Base-by-base conservation (phyloP, 495 filamentous ascomycete species). In the Penicillium fimorum region DNA sequence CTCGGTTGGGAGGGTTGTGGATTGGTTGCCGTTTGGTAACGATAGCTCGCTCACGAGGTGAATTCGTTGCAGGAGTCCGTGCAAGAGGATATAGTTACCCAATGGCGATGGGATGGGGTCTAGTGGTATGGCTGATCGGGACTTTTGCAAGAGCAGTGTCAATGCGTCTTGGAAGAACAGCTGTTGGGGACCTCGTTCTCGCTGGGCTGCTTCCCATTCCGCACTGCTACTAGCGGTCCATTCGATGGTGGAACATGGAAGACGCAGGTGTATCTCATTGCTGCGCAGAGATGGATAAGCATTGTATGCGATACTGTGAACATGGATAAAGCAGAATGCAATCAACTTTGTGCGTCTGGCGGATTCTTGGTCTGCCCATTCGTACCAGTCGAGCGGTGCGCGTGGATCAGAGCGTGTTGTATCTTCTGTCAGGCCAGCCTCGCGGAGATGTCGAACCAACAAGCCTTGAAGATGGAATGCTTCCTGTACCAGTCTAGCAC, bases 1-100 rank as follows among this genome's bases (percentile, higher is more conserved):
- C 42, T 74, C 71, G 1, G 70, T 75, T 22, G 70, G 70, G 7
- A 73, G 62, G 11, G 60, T 57, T 15, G 65, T 61, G 11, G 68
- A 63, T 6, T 72, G 67, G 25, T 66, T 67, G 13, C 70, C 69
- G 29, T 68, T 68, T 15, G 72, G 70, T 47, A 74, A 59, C 5
- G 71, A 73, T n/a, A 76, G 58, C 30, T 76, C 71, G 42, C 68
- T 71, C 8, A 74, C 70, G 6, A 76, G 65, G 24, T 74, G 71
- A 11, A 76, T 74, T 38, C 73, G 61, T 51, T 76, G 73, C 7
- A 76, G 63, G n/a, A 76, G 56, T 8, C 71, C 73, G 49, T 75
- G 69, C 3, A 75, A 65, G 6, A 74, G 63, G 29, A 74, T 70
- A 37, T 74, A 76, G 43, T 76, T 76, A 1, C 73, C 73, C 24